Conservation (phyloP, 2,329 filamentous ascomycete genomes). For the Rhynchosporium agropyri region DNA sequence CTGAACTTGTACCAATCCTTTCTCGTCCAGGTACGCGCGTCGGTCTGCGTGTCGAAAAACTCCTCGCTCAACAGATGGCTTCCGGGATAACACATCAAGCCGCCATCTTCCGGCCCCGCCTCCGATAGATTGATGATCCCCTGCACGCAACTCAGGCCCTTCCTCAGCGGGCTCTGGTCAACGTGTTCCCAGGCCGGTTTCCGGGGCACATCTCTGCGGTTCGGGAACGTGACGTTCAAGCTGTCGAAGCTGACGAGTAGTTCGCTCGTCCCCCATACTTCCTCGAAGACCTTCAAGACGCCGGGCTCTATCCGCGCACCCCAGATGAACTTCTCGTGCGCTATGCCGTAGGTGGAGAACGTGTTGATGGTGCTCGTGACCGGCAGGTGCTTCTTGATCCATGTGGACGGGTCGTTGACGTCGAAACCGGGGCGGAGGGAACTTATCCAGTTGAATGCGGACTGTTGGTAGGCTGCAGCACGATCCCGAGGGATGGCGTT, state of each 20-base stretch:
- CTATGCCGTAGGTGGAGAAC: constrained; percentile 50
- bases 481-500: constrained; percentile 25
- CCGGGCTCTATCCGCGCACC: constrained; percentile 45
- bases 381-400: constrained; percentile 45
- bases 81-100: constrained; percentile 44
- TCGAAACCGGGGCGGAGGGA: constrained; percentile 33
- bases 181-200: constrained; percentile 45
- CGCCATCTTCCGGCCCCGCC: constrained; percentile 45
- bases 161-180: constrained; percentile 40
- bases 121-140: constrained; percentile 42
- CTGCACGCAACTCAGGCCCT: constrained; percentile 41
- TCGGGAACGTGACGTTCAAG: constrained; percentile 46
- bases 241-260: constrained; percentile 45
- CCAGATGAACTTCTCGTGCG: constrained; percentile 49
- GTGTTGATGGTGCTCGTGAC: constrained; percentile 53
- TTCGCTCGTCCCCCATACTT: constrained; percentile 44
- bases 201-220: constrained; percentile 32
- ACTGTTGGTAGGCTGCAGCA: constrained; percentile 25
- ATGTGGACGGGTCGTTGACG: constrained; percentile 40
- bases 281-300: constrained; percentile 44
- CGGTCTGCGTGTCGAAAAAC: constrained; percentile 42
- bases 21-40: constrained; percentile 27
- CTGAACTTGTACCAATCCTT: constrained; percentile 41
- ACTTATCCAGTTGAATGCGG: constrained; percentile 26
- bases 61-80: constrained; percentile 41